These are phyloP conservation scores for Suhomyces tanzawaensis DNA, from an alignment of 805 yeast genomes.

Conservation along the genomic window DNA sequence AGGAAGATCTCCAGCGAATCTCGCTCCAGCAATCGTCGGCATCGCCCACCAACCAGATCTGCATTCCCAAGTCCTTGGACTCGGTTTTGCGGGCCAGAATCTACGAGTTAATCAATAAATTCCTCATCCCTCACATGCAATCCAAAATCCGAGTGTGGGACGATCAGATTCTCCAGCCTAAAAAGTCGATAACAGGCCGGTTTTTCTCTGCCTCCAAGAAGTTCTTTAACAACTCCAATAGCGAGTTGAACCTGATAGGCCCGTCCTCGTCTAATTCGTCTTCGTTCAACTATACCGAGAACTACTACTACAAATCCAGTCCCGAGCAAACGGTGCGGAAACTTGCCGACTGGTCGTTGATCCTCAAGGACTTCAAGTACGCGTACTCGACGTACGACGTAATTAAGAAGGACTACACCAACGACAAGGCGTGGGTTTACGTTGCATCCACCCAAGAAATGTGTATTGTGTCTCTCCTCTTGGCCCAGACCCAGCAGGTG, in stretches of 20 bases:
- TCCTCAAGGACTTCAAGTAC: constrained; percentile 83
- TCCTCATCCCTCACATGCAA: constrained; percentile 82
- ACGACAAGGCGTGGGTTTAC: constrained; percentile 77
- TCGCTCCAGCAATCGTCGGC: constrained; percentile 19
- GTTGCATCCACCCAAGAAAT: constrained; percentile 87
- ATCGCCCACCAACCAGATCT: constrained; percentile 12
- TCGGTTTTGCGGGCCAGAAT: constrained; percentile 37
- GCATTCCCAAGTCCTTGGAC: constrained; percentile 39
- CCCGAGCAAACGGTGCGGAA: constrained; percentile 75
- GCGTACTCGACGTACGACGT: constrained; percentile 84
- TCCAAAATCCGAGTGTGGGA: constrained; percentile 79
- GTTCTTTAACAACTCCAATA: constrained; percentile 45
- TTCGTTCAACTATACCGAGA: constrained; percentile 49
- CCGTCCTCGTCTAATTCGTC: constrained; percentile 8
- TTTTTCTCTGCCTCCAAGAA: constrained; percentile 65
- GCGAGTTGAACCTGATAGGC: constrained; percentile 17
- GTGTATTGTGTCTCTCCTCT: constrained; percentile 69
- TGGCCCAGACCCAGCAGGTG: constrained; percentile 49
- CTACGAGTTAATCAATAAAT: constrained; percentile 47
- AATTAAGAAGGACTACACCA: constrained; percentile 70
- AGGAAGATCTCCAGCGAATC: constrained; percentile 47
- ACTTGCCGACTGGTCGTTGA: constrained; percentile 89
- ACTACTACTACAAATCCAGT: constrained; percentile 58
- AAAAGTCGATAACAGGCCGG: constrained; percentile 72
- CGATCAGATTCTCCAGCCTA: constrained; percentile 73